Evolutionary conservation across 1,284 basidiomycete genomes (phyloP).

Genomic region (Microbotryomycetes sp.): DNA sequence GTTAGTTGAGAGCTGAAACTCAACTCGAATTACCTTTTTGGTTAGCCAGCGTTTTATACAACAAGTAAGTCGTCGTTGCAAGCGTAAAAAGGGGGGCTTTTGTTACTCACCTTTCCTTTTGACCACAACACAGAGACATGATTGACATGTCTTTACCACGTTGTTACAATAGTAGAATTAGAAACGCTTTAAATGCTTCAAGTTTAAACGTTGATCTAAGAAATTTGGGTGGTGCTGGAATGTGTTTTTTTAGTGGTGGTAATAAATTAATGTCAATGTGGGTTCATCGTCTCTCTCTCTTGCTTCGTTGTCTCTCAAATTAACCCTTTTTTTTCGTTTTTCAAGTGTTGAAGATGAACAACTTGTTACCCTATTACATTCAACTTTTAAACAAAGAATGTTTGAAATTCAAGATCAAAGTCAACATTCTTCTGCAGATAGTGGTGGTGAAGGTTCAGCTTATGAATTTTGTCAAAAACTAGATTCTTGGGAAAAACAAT

Average conservation of each 20-base stretch:
- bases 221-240: slow-evolving; percentile 36
- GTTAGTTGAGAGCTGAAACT: slow-evolving; percentile 34
- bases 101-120: too few species aligned
- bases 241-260: slow-evolving; percentile 37
- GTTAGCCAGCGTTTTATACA: slow-evolving; percentile 32
- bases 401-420: slow-evolving; percentile 39
- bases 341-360: slow-evolving; percentile 34
- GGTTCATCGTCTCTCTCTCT: slow-evolving; percentile 1
- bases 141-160: slow-evolving; percentile 37
- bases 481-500: slow-evolving; percentile 40
- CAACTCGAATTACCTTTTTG: slow-evolving; percentile 39
- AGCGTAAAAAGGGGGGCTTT: too few species aligned
- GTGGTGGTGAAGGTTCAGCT: slow-evolving; percentile 32
- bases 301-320: not conserved
- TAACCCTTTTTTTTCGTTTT: not conserved
- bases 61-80: slow-evolving; percentile 21
- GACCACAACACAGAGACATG: slow-evolving; percentile 30
- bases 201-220: slow-evolving; percentile 36
- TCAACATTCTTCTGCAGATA: slow-evolving; percentile 34
- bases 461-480: slow-evolving; percentile 37
- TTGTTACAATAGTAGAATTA: slow-evolving; percentile 33
- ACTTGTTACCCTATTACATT: slow-evolving; percentile 30
- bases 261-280: slow-evolving; percentile 26
- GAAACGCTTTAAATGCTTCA: slow-evolving; percentile 38
- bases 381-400: slow-evolving; percentile 33